phyloP scores from a whole-genome alignment of 257 asterid species.

The Primulina huaijiensis region DNA sequence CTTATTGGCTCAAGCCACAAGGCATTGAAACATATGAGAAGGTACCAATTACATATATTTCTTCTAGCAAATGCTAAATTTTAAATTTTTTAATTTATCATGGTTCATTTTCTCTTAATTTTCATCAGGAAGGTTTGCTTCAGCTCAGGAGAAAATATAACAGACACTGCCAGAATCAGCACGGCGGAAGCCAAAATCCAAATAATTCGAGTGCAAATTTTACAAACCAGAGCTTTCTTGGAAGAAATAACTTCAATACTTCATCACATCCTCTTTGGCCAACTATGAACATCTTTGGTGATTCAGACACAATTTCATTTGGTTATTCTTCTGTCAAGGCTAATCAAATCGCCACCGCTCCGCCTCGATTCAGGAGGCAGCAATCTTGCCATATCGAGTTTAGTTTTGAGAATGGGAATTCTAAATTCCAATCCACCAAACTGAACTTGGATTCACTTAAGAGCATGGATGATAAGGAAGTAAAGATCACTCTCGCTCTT shows the following conservation, averaged over 20 bases:
- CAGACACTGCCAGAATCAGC: constrained; percentile 58
- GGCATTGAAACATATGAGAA: constrained; percentile 34
- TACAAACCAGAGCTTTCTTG: constrained; percentile 35
- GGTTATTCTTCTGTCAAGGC: constrained; percentile 35
- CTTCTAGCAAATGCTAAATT: background rate
- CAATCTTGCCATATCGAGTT: constrained; percentile 75
- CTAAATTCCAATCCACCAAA: constrained; percentile 29
- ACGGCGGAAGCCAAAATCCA: constrained; percentile 42
- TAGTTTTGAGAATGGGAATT: constrained; percentile 44
- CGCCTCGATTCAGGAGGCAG: constrained; percentile 72
- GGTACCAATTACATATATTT: constrained; percentile 33
- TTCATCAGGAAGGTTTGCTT: constrained; percentile 49
- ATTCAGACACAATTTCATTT: constrained; percentile 51
- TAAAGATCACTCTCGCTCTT: constrained; percentile 59
- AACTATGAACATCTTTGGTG: constrained; percentile 34
- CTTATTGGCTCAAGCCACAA: constrained; percentile 66
- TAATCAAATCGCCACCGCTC: constrained; percentile 32
- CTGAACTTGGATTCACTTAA: constrained; percentile 62
- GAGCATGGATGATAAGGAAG: constrained; percentile 55
- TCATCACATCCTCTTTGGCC: constrained; percentile 45
- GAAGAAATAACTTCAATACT: constrained; percentile 34
- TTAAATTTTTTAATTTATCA: background rate
- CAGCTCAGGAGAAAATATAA: constrained; percentile 67
- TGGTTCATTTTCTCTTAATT: background rate
- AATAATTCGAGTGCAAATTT: constrained; percentile 27